phyloP scores from a whole-genome alignment of 768 basidiomycete genomes.

The Artomyces pyxidatus region DNA sequence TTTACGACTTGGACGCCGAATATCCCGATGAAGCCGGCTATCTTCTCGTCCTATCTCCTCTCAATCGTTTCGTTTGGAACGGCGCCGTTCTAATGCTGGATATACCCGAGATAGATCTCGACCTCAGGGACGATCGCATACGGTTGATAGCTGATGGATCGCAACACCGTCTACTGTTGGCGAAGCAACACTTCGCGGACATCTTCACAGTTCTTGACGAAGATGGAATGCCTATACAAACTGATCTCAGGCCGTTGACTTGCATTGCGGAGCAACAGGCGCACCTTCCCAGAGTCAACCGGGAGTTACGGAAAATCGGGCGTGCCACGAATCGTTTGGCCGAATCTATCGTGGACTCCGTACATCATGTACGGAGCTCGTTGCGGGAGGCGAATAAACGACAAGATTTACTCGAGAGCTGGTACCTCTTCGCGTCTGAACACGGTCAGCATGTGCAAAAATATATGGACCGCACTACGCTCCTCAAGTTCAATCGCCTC shows the following conservation, averaged over 20 bases:
- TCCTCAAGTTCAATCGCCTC: constrained; percentile 72
- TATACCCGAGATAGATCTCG: constrained; percentile 71
- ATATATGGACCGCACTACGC: constrained; percentile 69
- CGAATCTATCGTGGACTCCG: constrained; percentile 88
- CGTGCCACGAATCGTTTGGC: constrained; percentile 84
- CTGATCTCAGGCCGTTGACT: constrained; percentile 30
- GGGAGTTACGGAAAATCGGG: constrained; percentile 85
- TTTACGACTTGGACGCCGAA: constrained; percentile 38
- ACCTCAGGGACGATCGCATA: constrained; percentile 81
- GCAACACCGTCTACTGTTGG: constrained; percentile 59
- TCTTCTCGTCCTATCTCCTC: constrained; percentile 79
- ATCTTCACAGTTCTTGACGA: constrained; percentile 56
- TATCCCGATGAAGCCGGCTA: constrained; percentile 61
- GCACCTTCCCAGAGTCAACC: constrained; percentile 83
- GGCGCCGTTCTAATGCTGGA: constrained; percentile 77
- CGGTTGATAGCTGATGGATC: constrained; percentile 89
- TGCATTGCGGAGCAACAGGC: constrained; percentile 74
- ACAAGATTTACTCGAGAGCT: constrained; percentile 86
- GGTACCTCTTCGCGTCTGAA: constrained; percentile 95
- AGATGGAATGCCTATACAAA: constrained; percentile 44
- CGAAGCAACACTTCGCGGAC: constrained; percentile 72
- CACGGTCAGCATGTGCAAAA: constrained; percentile 87
- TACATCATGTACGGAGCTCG: constrained; percentile 73
- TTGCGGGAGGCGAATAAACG: constrained; percentile 51
- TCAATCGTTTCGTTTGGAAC: constrained; percentile 84